Conservation (phyloP, 2,329 filamentous ascomycete species). For the Phymatotrichopsis omnivora region DNA sequence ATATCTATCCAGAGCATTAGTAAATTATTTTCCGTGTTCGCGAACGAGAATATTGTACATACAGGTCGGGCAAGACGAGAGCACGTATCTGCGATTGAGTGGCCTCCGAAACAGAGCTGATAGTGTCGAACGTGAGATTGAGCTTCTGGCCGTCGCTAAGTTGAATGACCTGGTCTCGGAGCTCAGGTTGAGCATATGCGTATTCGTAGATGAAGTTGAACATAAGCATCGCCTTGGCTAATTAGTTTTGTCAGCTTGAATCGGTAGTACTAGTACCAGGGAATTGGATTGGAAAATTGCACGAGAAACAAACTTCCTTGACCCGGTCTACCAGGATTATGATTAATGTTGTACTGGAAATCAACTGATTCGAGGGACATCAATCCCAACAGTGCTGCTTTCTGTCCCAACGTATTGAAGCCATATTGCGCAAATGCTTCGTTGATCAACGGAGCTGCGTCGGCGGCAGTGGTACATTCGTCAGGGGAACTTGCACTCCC, state of each 20-base stretch:
- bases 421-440: constrained; percentile 48
- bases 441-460: constrained; percentile 50
- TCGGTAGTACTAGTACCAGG: not conserved
- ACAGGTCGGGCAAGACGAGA: constrained; percentile 6
- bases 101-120: not conserved
- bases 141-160: constrained; percentile 9
- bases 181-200: constrained; percentile 8
- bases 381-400: constrained; percentile 59
- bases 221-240: constrained; percentile 17
- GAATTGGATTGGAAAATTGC: not conserved
- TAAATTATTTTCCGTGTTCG: not conserved
- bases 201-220: constrained; percentile 18
- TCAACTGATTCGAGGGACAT: constrained; percentile 61
- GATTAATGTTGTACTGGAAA: constrained; percentile 62
- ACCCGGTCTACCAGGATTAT: constrained; percentile 1
- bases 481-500: constrained; percentile 6
- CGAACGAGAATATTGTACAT: not conserved
- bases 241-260: not conserved
- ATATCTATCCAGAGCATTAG: constrained; percentile 7
- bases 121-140: not conserved
- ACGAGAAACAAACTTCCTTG: constrained; percentile 15
- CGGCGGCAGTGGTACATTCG: constrained; percentile 56
- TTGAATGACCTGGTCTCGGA: constrained; percentile 1
- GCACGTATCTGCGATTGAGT: constrained; percentile 2
- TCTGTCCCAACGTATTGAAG: constrained; percentile 47